Evolutionary conservation across 805 yeast genomes (phyloP), one percentile per base, ranked within the genome.

Genomic region (Wickerhamia fluorescens): DNA sequence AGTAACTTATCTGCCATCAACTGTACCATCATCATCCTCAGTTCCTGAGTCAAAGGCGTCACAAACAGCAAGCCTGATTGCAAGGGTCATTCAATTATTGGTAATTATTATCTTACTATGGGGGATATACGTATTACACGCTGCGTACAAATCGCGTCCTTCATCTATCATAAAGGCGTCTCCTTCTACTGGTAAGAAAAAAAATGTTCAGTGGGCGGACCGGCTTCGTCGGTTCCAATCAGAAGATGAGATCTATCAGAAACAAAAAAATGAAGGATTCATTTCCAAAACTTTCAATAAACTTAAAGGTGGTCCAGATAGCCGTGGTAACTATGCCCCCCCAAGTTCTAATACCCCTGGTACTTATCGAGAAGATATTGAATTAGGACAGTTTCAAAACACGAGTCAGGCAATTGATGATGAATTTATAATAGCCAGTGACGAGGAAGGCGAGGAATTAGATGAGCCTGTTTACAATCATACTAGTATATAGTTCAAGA

Each of bases 201-300:
- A 64, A 44, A 63, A 62, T 28, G 71, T 64, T 10, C 68, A 58
- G 44, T 64, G 71, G 71, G 69, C 69, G 7, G 69, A 64, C 36
- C 65, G 61, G 42, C 41, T 64, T 31, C 42, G 59, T 33, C 45
- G 44, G 23, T 53, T 52, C 34, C 58, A 59, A 34, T 54, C 45
- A 23, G 44, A 41, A 11, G 43, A 41, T 14, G 41, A 35, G 30
- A 33, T 39, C 28, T n/a, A n/a, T n/a, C n/a, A n/a, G n/a, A 35
- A 24, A 24, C 43, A 33, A 22, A 34, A 34, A 29, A 52, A 49
- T 18, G 50, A 58, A 22, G 64, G 73, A 2, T 57, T 68, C 27
- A 44, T 61, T 5, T 35, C 55, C 16, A 59, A 54, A 33, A 54
- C 64, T 4, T 44, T 57, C 18, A 47, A 49, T 31, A 60, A 56